Percentiles rank a stretch among this genome's conserved stretches.
Conservation (phyloP, 108 stramenopile species). For the Epithemia pelagica region DNA sequence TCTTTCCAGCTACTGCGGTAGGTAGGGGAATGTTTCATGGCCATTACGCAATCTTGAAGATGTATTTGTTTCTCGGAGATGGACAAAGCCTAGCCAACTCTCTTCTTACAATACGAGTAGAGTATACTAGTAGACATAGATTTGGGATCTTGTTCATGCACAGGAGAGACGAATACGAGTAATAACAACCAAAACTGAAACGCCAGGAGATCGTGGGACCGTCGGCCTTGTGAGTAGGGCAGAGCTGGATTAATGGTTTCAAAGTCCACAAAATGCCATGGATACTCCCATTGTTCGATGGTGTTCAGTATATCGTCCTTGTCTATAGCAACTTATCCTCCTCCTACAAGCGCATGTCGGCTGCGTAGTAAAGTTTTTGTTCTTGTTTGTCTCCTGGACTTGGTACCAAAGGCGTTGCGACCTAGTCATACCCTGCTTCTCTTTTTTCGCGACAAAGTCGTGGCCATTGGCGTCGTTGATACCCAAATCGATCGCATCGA, state of each 20-base stretch:
- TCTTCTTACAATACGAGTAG: too few relatives aligned
- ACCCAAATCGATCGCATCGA: neutral
- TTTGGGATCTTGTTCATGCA: too few relatives aligned
- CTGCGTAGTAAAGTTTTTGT: too few relatives aligned
- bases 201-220: conserved; percentile 32
- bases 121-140: too few relatives aligned
- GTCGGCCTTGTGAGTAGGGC: conserved; percentile 29
- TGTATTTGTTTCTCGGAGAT: too few relatives aligned
- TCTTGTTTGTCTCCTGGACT: too few relatives aligned
- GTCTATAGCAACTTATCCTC: conserved; percentile 17
- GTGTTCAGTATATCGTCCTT: conserved; percentile 16
- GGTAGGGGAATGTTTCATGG: too few relatives aligned
- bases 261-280: conserved; percentile 48
- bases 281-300: conserved; percentile 37
- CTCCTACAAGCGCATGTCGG: too few relatives aligned
- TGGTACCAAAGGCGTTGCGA: conserved; percentile 32
- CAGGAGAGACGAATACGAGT: too few relatives aligned
- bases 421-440: conserved; percentile 12
- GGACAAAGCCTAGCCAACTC: too few relatives aligned
- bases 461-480: neutral
- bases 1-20: too few relatives aligned
- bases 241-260: conserved; percentile 36
- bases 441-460: neutral
- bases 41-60: too few relatives aligned
- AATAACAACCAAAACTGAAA: conserved; percentile 56